A percentile compares a stretch with the other conserved stretches of the same genome.
These are phyloP conservation scores for Solanum paucissectum DNA, from an alignment of 257 asterid genomes.

Conservation along the genomic window DNA sequence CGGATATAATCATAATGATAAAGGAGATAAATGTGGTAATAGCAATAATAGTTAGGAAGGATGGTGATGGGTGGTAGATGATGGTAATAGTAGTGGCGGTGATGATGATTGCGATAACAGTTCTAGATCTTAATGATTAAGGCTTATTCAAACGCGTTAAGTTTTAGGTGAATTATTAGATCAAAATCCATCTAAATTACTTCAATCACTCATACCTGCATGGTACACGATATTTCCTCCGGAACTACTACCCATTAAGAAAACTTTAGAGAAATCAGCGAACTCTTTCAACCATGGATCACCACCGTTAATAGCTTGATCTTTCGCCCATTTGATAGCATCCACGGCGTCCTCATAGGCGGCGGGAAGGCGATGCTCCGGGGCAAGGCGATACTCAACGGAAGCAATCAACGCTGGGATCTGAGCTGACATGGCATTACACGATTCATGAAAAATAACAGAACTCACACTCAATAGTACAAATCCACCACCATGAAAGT, in stretches of 20 bases:
- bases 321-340: constrained; percentile 37
- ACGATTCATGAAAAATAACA: constrained; percentile 16
- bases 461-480: constrained; percentile 26
- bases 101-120: neutral
- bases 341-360: constrained; percentile 71
- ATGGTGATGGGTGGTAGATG: too few relatives aligned
- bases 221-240: constrained; percentile 54
- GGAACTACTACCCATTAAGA: constrained; percentile 58
- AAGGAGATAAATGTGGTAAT: neutral
- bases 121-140: too few relatives aligned
- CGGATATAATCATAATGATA: too few relatives aligned
- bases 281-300: constrained; percentile 43
- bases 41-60: too few relatives aligned
- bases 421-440: constrained; percentile 23
- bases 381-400: constrained; percentile 57
- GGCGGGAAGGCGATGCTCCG: constrained; percentile 72
- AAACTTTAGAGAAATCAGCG: constrained; percentile 43
- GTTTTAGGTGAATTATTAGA: too few relatives aligned
- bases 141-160: too few relatives aligned
- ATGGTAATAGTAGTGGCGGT: too few relatives aligned
- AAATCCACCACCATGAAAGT: constrained; percentile 69
- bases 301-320: constrained; percentile 10
- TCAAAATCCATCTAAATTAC: neutral
- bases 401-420: constrained; percentile 49
- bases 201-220: neutral